Evolutionary conservation across 805 yeast genomes (phyloP).

Genomic region (Candida silvicultrix): DNA sequence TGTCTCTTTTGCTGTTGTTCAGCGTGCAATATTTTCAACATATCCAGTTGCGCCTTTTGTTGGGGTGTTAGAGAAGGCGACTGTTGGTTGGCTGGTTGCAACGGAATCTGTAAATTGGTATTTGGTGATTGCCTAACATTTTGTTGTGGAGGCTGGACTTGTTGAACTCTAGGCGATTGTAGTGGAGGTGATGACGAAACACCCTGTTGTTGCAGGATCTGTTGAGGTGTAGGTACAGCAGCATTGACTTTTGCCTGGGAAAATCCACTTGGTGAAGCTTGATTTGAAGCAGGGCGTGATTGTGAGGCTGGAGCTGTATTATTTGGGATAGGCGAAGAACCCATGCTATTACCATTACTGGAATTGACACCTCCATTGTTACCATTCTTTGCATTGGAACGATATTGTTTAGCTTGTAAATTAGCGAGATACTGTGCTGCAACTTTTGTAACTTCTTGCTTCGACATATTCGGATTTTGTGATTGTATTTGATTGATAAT

Average conservation of each 20-base stretch:
- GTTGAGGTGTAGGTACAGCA: conserved; percentile 34
- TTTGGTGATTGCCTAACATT: conserved; percentile 5
- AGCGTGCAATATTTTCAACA: conserved; percentile 19
- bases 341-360: conserved; percentile 18
- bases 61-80: conserved; percentile 19
- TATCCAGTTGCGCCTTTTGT: conserved; percentile 24
- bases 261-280: conserved; percentile 2
- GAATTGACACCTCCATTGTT: conserved; percentile 12
- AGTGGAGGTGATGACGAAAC: conserved; percentile 5
- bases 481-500: conserved; percentile 57
- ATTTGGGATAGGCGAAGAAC: conserved; percentile 5
- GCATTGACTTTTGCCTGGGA: conserved; percentile 6
- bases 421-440: conserved; percentile 61
- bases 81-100: conserved; percentile 4
- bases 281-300: neutral
- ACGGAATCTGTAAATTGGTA: conserved; percentile 7
- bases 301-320: conserved; percentile 1
- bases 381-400: conserved; percentile 21
- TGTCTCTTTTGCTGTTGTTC: conserved; percentile 22
- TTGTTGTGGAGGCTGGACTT: conserved; percentile 23
- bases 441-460: conserved; percentile 58
- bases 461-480: conserved; percentile 57
- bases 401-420: conserved; percentile 39
- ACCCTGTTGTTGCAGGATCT: conserved; percentile 27
- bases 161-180: conserved; percentile 6